Conservation (phyloP, 2,329 filamentous ascomycete species). For the Diaporthe ilicicola region DNA sequence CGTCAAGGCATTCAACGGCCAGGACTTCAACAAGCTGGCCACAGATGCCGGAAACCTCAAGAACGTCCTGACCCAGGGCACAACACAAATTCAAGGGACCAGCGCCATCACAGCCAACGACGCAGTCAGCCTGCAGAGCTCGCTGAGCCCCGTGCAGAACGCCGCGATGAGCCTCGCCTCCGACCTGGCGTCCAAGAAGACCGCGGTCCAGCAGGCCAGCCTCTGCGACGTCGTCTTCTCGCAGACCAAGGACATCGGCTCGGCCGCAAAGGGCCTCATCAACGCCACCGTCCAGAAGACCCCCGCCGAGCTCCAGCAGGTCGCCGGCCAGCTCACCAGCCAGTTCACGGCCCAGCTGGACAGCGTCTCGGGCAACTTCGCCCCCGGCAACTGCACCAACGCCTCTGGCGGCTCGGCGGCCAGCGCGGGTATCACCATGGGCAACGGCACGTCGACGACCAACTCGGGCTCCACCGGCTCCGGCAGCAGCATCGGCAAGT, state of each 20-base stretch:
- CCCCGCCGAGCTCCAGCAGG: conserved; percentile 39
- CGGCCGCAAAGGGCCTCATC: conserved; percentile 40
- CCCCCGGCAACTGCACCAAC: conserved; percentile 43
- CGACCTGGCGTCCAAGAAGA: conserved; percentile 41
- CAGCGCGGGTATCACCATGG: conserved; percentile 20
- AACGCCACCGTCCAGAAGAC: conserved; percentile 43
- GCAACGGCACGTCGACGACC: conserved; percentile 1
- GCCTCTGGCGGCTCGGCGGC: conserved; percentile 21
- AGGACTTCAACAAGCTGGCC: conserved; percentile 37
- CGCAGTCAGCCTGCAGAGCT: conserved; percentile 32
- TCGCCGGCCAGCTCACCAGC: conserved; percentile 40
- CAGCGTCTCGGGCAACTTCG: conserved; percentile 39
- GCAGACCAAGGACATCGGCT: conserved; percentile 39
- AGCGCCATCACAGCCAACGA: conserved; percentile 31
- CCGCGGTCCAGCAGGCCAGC: conserved; percentile 40
- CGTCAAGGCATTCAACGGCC: conserved; percentile 40
- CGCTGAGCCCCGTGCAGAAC: conserved; percentile 37
- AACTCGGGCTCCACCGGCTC: neutral
- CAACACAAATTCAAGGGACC: conserved; percentile 21
- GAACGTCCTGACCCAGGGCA: conserved; percentile 33
- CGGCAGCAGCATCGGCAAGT: neutral
- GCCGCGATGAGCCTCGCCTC: conserved; percentile 38
- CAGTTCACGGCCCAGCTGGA: conserved; percentile 38
- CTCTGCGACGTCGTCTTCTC: conserved; percentile 40
- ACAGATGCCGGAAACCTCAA: conserved; percentile 38